Base-by-base conservation (phyloP, 768 basidiomycete species). In the Leucocoprinus birnbaumii region DNA sequence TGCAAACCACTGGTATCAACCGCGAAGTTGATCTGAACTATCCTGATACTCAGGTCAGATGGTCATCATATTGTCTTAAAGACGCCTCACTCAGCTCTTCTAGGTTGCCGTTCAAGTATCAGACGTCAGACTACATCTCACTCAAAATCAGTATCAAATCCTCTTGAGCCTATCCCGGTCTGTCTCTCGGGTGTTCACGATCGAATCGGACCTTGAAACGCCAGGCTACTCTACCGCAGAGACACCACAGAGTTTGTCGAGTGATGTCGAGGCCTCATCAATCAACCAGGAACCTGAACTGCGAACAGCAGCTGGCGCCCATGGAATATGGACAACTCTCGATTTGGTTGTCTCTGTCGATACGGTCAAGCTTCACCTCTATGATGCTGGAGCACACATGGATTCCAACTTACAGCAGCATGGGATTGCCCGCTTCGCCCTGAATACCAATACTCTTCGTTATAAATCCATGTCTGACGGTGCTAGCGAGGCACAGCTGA, bases 381-480 rank as follows among this genome's bases (percentile, higher is more conserved):
- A 93, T 68, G 92, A 91, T 58, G 75, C 68, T 5, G 70, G 70
- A 40, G 94, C 89, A 1, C 78, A 76, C 13, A 71, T 73, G 2
- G 78, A 83, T 45, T 61, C 71, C 7, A 80, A 79, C 56, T 67
- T 95, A 53, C 83, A 84, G 67, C 82, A 87, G 1, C 84, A 87
- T 59, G 92, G 94, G 35, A 93, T 99, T 51, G 87, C 85, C 19
- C 80, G 86, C 43, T 93, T 98, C 63, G 86, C 92, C 1, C 71
- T 99, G 54, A 89, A 86, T 59, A 82, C 87, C 62, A 91, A 85
- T 59, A 83, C 78, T 27, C 73, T 97, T 53, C 83, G 91, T 46
- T 76, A 90, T 62, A 96, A 97, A 70, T 76, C 84, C 62, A 77
- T 93, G 22, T 87, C 87, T 18, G 84, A 95, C 66, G 87, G 90